A percentile compares a stretch with the other conserved stretches of the same genome.
Evolutionary conservation across 1,284 basidiomycete species (phyloP).

Genomic region (Malassezia vespertilionis): DNA sequence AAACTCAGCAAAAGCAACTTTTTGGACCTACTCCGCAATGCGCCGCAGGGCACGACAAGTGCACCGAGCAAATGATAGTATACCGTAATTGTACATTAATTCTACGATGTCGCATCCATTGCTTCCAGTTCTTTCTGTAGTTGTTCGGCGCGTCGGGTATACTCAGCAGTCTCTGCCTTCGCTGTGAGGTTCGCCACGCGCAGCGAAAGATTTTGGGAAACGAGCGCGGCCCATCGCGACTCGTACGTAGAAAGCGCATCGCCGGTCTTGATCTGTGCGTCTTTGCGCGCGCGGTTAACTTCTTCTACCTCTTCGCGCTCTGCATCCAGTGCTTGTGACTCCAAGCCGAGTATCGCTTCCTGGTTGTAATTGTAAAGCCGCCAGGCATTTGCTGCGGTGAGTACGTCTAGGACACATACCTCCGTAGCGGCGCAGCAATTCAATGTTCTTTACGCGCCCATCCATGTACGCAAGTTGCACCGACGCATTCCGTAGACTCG

Average conservation of each 20-base stretch:
- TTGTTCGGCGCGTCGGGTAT: slow-evolving; percentile 37
- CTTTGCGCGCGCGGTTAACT: slow-evolving; percentile 28
- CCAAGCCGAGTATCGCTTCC: slow-evolving; percentile 20
- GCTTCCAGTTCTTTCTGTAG: slow-evolving; percentile 8
- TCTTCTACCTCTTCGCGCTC: slow-evolving; percentile 21
- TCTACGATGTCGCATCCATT: slow-evolving; percentile 9
- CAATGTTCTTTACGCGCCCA: slow-evolving; percentile 73
- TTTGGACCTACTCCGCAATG: slow-evolving; percentile 27
- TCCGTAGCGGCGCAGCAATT: slow-evolving; percentile 73
- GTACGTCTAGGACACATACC: slow-evolving; percentile 56
- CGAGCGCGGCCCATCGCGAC: slow-evolving; percentile 74
- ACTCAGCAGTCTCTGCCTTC: slow-evolving; percentile 57
- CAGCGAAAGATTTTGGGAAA: slow-evolving; percentile 74
- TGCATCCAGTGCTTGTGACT: slow-evolving; percentile 14
- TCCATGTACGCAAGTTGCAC: slow-evolving; percentile 82
- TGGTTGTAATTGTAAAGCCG: slow-evolving; percentile 33
- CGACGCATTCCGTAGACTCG: slow-evolving; percentile 65
- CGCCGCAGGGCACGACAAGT: slow-evolving; percentile 3
- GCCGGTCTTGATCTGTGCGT: slow-evolving; percentile 59
- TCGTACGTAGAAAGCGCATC: slow-evolving; percentile 66
- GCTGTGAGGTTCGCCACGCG: slow-evolving; percentile 81
- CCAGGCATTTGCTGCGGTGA: slow-evolving; percentile 24
- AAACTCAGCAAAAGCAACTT: slow-evolving; percentile 45
- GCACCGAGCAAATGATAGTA: not conserved
- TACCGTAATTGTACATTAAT: slow-evolving; percentile 6